A percentile compares a stretch with the other conserved stretches of the same genome.
Evolutionary conservation across 305 asterid species (phyloP).

Genomic region (Vinca major): DNA sequence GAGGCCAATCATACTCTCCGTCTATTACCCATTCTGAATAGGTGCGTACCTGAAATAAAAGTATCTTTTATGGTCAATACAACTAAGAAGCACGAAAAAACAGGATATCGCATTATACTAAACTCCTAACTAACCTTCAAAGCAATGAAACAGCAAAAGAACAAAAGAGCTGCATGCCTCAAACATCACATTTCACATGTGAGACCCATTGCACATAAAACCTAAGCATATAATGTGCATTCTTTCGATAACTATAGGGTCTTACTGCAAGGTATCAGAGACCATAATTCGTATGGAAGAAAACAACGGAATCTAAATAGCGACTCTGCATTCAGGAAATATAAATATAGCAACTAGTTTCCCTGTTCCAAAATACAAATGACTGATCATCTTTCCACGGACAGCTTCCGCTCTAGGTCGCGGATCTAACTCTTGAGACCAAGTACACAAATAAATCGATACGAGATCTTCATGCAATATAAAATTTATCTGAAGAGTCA

Average conservation of each 20-base stretch:
- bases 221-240: not conserved
- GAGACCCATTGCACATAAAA: not conserved
- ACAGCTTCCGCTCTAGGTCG: not conserved
- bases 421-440: not conserved
- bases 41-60: slow-evolving; percentile 49
- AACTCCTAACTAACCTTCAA: not conserved
- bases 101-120: not conserved
- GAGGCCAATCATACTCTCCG: slow-evolving; percentile 97
- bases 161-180: not conserved
- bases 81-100: not conserved
- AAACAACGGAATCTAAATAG: not conserved
- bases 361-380: not conserved
- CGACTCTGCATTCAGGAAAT: not conserved
- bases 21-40: slow-evolving; percentile 98
- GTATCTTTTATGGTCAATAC: not conserved
- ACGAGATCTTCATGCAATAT: not conserved
- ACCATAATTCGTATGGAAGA: not conserved
- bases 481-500: not conserved
- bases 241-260: not conserved
- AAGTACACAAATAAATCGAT: not conserved
- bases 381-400: no score
- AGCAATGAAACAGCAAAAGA: no score
- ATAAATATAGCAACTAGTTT: not conserved
- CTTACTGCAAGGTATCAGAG: no score
- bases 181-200: not conserved